Base-by-base conservation (phyloP, 805 yeast species). In the Wickerhamiella parazyma region DNA sequence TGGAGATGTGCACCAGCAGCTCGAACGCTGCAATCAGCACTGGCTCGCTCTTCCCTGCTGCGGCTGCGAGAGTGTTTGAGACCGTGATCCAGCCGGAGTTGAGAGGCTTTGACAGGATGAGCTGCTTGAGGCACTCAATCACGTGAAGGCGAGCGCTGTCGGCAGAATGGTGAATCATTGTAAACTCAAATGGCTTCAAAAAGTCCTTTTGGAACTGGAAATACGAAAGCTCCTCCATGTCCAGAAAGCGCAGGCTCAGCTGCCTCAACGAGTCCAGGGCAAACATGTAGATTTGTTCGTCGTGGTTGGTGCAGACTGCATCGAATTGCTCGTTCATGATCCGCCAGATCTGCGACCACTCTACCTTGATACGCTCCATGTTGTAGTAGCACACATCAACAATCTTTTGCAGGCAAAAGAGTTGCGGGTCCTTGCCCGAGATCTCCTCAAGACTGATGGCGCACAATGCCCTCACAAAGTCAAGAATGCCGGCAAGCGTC, bases 311-410 rank as follows among this genome's bases (percentile, higher is more conserved):
- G 2, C 94, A 94, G 50, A 86, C 87, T 38, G 69, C 73, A 51
- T 84, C 83, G 65, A 91, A 91, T 35, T 83, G 82, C 46, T 74
- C 82, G 12, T 94, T 95, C 82, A 91, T 82, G 8, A 83, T 80
- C 12, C 81, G 74, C 99, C 99, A 91, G 47, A 91, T 69, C 44
- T 84, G 89, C 5, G 94, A 76, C 96, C 98, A 91, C 63, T 93
- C 95, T 48, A 91, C 78, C 60, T 95, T 76, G 54, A 91, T 87
- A 67, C 98, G 81, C 41, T 77, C 77, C 96, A 91, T 91, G 60
- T 93, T 93, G 67, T 93, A 91, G 62, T 91, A 89, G 63, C 96
- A 89, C 35, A 91, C 94, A 62, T 93, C 98, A 42, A 91, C 94
- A 70, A 91, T 82, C 58, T 91, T 91, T 57, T 86, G 97, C 49